A percentile compares a stretch with the other conserved stretches of the same genome.
phyloP scores from a whole-genome alignment of 331 rosid genomes.

The Stylosanthes scabra region DNA sequence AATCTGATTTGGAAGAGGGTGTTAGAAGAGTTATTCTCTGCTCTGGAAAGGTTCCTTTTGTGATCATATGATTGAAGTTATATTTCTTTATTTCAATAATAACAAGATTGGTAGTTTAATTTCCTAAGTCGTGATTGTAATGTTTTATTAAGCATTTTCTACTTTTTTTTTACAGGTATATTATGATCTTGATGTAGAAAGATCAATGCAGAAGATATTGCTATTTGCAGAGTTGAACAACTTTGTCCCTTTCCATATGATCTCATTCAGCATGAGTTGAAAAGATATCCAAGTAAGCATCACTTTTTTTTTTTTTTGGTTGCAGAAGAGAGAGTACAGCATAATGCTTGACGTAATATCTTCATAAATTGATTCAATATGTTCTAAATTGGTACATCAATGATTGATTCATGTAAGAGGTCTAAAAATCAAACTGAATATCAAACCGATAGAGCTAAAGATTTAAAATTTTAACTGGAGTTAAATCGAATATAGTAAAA shows the following conservation, averaged over 20 bases:
- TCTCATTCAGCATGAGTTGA: constrained; percentile 86
- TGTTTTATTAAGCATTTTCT: too few relatives aligned
- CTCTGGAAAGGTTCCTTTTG: constrained; percentile 81
- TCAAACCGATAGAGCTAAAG: too few relatives aligned
- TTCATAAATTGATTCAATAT: neutral
- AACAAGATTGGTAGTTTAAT: neutral
- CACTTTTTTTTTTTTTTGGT: too few relatives aligned
- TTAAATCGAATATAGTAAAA: too few relatives aligned
- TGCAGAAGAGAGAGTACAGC: neutral
- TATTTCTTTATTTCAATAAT: neutral
- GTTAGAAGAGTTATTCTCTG: constrained; percentile 84
- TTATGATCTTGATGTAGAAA: constrained; percentile 90
- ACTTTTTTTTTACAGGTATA: constrained; percentile 41
- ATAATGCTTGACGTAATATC: neutral
- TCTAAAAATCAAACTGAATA: too few relatives aligned
- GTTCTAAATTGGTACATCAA: neutral
- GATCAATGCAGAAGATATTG: constrained; percentile 70
- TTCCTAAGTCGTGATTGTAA: too few relatives aligned
- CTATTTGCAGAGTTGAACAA: constrained; percentile 89
- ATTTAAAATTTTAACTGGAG: too few relatives aligned
- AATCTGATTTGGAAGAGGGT: constrained; percentile 82
- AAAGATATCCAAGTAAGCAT: constrained; percentile 90
- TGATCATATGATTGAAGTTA: neutral
- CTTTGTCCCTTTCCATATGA: constrained; percentile 96
- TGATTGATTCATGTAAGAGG: neutral